Evolutionary conservation across 176 grass and related monocot genomes (phyloP), one percentile per base, ranked within the genome.

Genomic region (Oryza punctata): DNA sequence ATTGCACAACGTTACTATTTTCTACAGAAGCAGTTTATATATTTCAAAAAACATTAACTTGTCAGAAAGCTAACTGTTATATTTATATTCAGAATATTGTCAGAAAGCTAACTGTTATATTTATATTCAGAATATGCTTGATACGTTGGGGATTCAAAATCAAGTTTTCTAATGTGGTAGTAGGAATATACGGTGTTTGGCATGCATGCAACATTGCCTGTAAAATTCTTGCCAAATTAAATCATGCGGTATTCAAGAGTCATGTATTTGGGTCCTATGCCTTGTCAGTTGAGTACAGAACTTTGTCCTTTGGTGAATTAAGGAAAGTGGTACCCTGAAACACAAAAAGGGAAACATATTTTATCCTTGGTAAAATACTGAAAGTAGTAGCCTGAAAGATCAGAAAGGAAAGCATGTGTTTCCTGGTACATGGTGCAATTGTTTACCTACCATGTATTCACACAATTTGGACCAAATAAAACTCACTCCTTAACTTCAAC

Each of bases 371-470:
- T 57, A 57, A 57, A n/a, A 57, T 57, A 57, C 1, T 57, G 6
- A 57, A n/a, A 57, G 52, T 57, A 9, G 7, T 57, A 57, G 16
- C 64, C 41, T 41, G 67, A 84, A 45, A 89, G 35, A 65, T 41
- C 13, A 49, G 37, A 18, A 49, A 38, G 52, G 19, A n/a, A 57
- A 57, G 19, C 44, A 46, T 50, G 4, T 19, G 24, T 79, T 86
- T 65, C 54, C 27, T 59, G 33, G 59, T 61, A 32, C 24, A 6
- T 25, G 29, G 6, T 60, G 15, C 10, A 47, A 32, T 69, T 30
- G 12, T 16, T 83, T 45, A 19, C 24, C 3, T 73, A 69, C 41
- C 12, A 30, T 61, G 10, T 54, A 77, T 50, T 61, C 69, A 71
- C 12, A 23, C 25, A 27, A 5, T 80, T 41, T 32, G 29, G 0